Evolutionary conservation across 2,329 filamentous ascomycete species (phyloP), one percentile per base, ranked within the genome.

Genomic region (Nigrograna mackinnonii): DNA sequence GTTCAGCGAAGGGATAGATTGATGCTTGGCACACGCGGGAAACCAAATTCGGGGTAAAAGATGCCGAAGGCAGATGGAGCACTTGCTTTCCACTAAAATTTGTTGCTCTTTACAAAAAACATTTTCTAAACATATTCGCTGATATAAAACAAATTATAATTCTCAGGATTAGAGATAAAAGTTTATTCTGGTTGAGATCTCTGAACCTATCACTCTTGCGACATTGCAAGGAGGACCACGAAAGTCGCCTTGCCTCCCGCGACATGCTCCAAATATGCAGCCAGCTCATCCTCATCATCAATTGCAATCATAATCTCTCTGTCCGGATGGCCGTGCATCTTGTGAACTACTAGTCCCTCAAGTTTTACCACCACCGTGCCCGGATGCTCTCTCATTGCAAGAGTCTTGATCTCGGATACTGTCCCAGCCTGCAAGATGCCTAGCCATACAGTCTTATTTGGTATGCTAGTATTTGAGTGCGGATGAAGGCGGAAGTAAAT

Each of bases 401-500:
- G 66, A n/a, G 76, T 74, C n/a, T 79, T 77, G 28, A 91, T 65
- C 54, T 87, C 84, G 6, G 75, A 70, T 4, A 91, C 63, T 1
- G 83, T 82, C 4, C 77, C 74, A 1, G 75, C 69, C 7, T 71
- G 70, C 35, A 91, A 67, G 12, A 84, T 84, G 22, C 78, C 80
- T 31, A 89, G 79, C 86, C 87, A 92, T 28, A 86, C 71, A 1
- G 55, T 55, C 54, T 73, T 77, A 53, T 62, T 62, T 37, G 62
- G 69, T 48, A 61, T 62, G 5, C 75, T 69, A 22, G 85, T 72
- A 11, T 74, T 77, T 3, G 85, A 87, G n/a, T 77, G 74, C 1
- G 81, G 78, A 51, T 87, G 80, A 4, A 89, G 75, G n/a, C 85
- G 82, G 52, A 91, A 79, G 67, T 84, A 90, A 11, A 87, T 78